Evolutionary conservation across 2,329 filamentous ascomycete species (phyloP).

Genomic region (Lomentospora prolificans): DNA sequence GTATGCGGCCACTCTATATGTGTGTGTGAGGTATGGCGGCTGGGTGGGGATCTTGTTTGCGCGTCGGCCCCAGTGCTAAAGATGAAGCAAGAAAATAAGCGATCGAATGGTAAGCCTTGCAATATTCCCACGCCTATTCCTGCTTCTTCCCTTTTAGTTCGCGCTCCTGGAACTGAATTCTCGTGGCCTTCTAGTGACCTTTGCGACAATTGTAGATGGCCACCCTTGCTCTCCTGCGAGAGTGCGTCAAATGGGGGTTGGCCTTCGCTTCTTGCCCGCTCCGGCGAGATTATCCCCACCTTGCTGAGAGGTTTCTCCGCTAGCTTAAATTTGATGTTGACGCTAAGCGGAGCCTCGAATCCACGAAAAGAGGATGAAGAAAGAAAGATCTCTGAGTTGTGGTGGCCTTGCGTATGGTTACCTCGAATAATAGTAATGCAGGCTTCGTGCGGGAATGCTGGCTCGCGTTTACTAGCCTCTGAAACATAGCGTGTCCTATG

Average conservation of each 20-base stretch:
- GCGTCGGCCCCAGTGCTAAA: not conserved
- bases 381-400: not conserved
- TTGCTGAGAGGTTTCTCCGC: not conserved
- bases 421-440: too few relatives aligned
- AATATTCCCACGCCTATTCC: not conserved
- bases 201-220: not conserved
- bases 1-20: not conserved
- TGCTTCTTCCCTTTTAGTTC: not conserved
- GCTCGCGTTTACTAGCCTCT: not conserved
- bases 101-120: not conserved
- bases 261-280: not conserved
- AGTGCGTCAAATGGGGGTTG: not conserved
- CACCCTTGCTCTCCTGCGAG: not conserved
- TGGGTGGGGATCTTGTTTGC: not conserved
- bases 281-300: not conserved
- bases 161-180: not conserved
- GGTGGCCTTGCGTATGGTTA: not conserved
- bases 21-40: too few relatives aligned
- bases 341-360: not conserved
- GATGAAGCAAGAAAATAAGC: not conserved
- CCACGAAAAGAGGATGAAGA: not conserved
- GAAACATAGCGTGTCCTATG: not conserved
- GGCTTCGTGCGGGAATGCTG: too few relatives aligned
- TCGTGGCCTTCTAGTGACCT: not conserved
- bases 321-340: not conserved